Evolutionary conservation across 768 basidiomycete genomes (phyloP), one percentile per base, ranked within the genome.

Genomic region (Trametes meyenii): DNA sequence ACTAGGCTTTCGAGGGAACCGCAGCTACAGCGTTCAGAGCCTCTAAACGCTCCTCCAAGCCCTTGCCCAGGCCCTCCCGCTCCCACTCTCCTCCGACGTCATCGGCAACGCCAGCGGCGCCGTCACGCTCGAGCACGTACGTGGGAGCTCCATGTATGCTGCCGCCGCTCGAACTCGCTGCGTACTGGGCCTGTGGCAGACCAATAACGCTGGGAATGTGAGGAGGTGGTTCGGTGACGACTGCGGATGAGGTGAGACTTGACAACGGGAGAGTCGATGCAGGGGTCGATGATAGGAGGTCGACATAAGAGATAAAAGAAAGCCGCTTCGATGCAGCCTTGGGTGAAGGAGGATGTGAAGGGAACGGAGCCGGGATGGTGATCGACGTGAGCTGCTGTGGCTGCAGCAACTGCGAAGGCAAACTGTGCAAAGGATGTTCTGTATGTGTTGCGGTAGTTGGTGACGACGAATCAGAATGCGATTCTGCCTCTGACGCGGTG

Each of bases 301-400:
- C 94, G 26, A 88, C 83, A 73, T 95, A 95, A 3, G 92, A 90
- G 75, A 96, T 83, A 79, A 95, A 96, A 0, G 92, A 94, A 12
- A 94, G 83, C 2, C 92, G 87, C 67, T 94, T 92, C 29, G 78
- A 77, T 2, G 79, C 73, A 54, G 81, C 67, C 50, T 79, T 77
- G 5, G 85, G 81, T 12, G 83, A 83, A 19, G 83, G 78, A 10
- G 79, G 77, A 55, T 68, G 68, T 17, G 71, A 59, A 55, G 69
- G 60, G 58, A 71, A 63, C 39, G 72, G 62, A 26, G 70, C 60
- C 36, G 72, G 67, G 53, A 70, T 54, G 50, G 66, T 60, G 64
- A 67, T 58, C 61, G 67, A 58, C 38, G 68, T 51, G 50, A 71
- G 57, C 38, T 60, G 69, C 35, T 57, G 66, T 45, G 53, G 61